Evolutionary conservation across 1,139 yeast genomes (phyloP), one percentile per base, ranked within the genome.

Genomic region (Geotrichum armillariae): DNA sequence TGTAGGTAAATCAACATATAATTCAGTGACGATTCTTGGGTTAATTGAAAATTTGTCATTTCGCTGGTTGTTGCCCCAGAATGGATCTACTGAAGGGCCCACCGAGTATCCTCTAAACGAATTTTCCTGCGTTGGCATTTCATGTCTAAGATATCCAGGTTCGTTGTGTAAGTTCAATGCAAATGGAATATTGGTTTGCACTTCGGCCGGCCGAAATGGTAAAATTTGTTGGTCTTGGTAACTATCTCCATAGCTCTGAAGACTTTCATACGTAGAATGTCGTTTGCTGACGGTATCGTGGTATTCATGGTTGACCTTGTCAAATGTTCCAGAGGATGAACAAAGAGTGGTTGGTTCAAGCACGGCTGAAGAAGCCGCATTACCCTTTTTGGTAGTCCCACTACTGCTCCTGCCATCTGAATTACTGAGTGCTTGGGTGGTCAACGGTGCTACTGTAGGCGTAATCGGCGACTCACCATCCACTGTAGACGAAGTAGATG

Each of bases 401-500:
- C 12, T 16, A 9, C 21, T 17, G 11, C n/a, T 27, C 43, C 29
- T 12, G 43, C 43, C 43, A 16, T 22, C 34, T 17, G 43, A 17
- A 27, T 40, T 40, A 27, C 14, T 6, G 33, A 12, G 42, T 14
- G 20, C 20, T 23, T 23, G 7, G 22, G 33, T 6, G 6, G 6
- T 20, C 22, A n/a, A 8, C 4, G 32, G 18, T 2, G 14, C 31
- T 14, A 18, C 23, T 8, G 45, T 41, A 14, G 45, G 45, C 6
- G 45, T 41, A 16, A 41, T 41, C 11, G 45, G 45, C 8, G 45
- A 41, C 45, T 41, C 45, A 12, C 38, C 38, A 17, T 41, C 45
- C 12, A 41, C 12, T 9, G 45, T 41, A 17, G 45, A 41, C 7
- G 33, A n/a, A 16, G 37, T 33, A 4, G 45, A 41, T 9, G 38